phyloP scores from a whole-genome alignment of 192 early-diverging fungal species.

The Diversispora epigaea region DNA sequence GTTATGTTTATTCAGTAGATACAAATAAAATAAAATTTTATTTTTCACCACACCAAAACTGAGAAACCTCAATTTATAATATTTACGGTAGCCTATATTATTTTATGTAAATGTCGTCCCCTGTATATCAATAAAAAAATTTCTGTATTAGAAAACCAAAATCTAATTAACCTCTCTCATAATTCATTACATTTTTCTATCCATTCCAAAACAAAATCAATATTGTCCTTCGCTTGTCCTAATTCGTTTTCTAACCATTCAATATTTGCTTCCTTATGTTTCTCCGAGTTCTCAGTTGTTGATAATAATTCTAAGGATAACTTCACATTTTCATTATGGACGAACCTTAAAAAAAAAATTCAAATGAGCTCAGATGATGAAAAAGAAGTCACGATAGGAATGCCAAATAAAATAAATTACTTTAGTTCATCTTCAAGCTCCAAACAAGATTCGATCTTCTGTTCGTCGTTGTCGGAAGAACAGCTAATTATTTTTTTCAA shows the following conservation, averaged over 20 bases:
- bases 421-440: background rate
- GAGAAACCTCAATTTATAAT: too few relatives aligned
- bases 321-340: conserved; percentile 20
- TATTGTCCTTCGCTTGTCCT: background rate
- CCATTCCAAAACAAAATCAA: background rate
- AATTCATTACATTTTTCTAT: background rate
- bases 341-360: conserved; percentile 3
- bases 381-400: background rate
- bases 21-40: too few relatives aligned
- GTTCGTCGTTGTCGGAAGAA: background rate
- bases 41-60: too few relatives aligned
- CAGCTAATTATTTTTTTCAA: background rate
- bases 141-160: too few relatives aligned
- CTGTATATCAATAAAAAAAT: too few relatives aligned
- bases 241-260: conserved; percentile 26
- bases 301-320: background rate
- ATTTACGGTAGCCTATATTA: too few relatives aligned
- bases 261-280: background rate
- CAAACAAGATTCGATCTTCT: background rate
- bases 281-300: conserved; percentile 11
- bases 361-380: background rate
- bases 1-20: too few relatives aligned
- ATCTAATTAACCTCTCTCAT: too few relatives aligned
- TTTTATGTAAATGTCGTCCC: too few relatives aligned
- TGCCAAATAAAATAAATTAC: background rate